Base-by-base conservation (phyloP, 2,329 filamentous ascomycete species). In the Nothophaeocryptopus gaeumannii region DNA sequence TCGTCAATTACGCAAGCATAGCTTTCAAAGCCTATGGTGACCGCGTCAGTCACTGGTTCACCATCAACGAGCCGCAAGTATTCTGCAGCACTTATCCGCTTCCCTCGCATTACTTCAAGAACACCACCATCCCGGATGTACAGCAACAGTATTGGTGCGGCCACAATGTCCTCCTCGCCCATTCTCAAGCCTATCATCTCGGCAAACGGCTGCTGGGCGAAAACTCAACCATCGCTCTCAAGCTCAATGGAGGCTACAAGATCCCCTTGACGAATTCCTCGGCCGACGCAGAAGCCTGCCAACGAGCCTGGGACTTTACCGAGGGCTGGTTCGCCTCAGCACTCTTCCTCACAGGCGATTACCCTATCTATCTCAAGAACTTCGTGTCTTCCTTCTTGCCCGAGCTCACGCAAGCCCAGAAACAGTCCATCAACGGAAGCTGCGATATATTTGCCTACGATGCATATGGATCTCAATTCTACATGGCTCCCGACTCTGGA, bases 301-400 rank as follows among this genome's bases (percentile, higher is more conserved):
- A 70, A 38, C 62, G 67, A 10, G 62, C 63, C 10, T 69, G 63
- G 60, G 67, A 70, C 50, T 72, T 71, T 60, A 62, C 67, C 45
- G 63, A 67, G 52, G 74, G 70, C 0, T 70, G 70, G 56, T 76
- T 75, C 53, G 69, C 65, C 2, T 68, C 75, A 33, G 73, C 74
- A 0, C 65, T 74, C 10, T 76, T 70, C 54, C 58, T 74, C 2
- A 72, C 69, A 5, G 65, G 73, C 40, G 73, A 77, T 54, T 77
- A 75, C 34, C 72, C 72, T 0, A 53, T 63, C 1, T 66, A 61
- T 0, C 61, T 75, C 9, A 70, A 71, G 47, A 56, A 61, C n/a
- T 67, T 67, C 49, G 56, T 72, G 14, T 58, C 54, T 4, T 59
- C 51, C 7, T 69, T 70, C 58, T 53, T 70, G 9, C 61, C 58